These are phyloP conservation scores for Trichoderma oligosporum DNA, from an alignment of 2,329 filamentous ascomycete species.

Conservation along the genomic window DNA sequence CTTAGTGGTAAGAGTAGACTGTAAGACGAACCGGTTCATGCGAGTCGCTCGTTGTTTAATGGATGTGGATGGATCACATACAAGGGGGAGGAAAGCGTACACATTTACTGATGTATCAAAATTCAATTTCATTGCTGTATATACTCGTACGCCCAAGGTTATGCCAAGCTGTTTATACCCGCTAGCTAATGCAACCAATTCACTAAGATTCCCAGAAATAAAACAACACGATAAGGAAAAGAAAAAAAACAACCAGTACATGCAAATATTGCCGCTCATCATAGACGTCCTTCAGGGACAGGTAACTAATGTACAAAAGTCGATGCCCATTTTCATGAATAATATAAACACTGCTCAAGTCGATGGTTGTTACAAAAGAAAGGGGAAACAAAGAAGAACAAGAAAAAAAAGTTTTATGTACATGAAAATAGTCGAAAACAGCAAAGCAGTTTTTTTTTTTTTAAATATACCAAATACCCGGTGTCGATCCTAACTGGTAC, in stretches of 20 bases:
- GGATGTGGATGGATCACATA: no score
- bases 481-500: no score
- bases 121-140: not conserved
- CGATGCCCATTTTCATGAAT: slow-evolving; percentile 11
- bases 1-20: no score
- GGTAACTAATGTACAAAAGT: slow-evolving; percentile 12
- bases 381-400: not conserved
- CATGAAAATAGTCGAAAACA: slow-evolving; percentile 7
- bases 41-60: not conserved
- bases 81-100: no score
- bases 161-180: slow-evolving; percentile 9
- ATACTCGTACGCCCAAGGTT: slow-evolving; percentile 3
- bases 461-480: no score
- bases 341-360: not conserved
- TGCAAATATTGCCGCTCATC: slow-evolving; percentile 14
- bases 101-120: no score
- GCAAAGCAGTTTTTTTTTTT: not conserved
- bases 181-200: slow-evolving; percentile 10
- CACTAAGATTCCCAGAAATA: not conserved
- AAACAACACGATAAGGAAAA: no score
- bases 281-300: not conserved
- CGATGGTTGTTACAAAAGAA: not conserved
- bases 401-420: not conserved
- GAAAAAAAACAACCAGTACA: slow-evolving; percentile 9
- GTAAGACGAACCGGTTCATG: not conserved